These are phyloP conservation scores for Gilbertella persicaria DNA, from an alignment of 371 early-diverging fungal species.

Conservation along the genomic window DNA sequence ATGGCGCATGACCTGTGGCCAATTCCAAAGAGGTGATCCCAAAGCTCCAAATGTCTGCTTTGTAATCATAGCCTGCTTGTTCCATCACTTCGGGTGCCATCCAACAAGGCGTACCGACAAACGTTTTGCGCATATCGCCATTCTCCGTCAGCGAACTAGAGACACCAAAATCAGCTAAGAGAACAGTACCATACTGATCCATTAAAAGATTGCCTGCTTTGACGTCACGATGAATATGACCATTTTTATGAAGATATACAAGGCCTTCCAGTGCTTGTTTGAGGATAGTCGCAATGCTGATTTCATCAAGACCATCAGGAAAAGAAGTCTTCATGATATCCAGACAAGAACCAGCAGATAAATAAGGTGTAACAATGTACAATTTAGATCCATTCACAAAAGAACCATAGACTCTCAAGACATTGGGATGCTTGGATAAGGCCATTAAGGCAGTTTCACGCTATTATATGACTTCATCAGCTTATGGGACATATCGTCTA, in stretches of 20 bases:
- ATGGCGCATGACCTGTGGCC: slow-evolving; percentile 89
- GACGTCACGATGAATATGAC: slow-evolving; percentile 90
- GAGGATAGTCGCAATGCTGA: slow-evolving; percentile 78
- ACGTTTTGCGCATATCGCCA: slow-evolving; percentile 81
- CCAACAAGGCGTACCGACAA: slow-evolving; percentile 76
- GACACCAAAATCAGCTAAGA: slow-evolving; percentile 93
- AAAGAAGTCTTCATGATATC: slow-evolving; percentile 86
- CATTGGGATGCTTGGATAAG: slow-evolving; percentile 82
- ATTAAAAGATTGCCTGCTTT: slow-evolving; percentile 88
- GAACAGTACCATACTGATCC: slow-evolving; percentile 78
- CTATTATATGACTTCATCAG: slow-evolving; percentile 43
- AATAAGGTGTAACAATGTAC: slow-evolving; percentile 83
- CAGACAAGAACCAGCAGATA: slow-evolving; percentile 83
- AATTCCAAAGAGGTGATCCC: slow-evolving; percentile 90
- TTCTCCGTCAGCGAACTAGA: slow-evolving; percentile 74
- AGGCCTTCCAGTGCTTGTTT: slow-evolving; percentile 83
- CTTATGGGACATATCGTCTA: too few relatives aligned
- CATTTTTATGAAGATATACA: slow-evolving; percentile 85
- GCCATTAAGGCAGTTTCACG: slow-evolving; percentile 88
- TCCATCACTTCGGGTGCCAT: slow-evolving; percentile 88
- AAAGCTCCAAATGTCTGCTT: slow-evolving; percentile 93
- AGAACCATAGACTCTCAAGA: slow-evolving; percentile 80
- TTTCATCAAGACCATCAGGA: slow-evolving; percentile 83
- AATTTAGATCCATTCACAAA: slow-evolving; percentile 81
- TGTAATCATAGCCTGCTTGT: slow-evolving; percentile 79